These are phyloP conservation scores for Umbelopsis isabellina DNA, from an alignment of 192 early-diverging fungal species.

Conservation along the genomic window DNA sequence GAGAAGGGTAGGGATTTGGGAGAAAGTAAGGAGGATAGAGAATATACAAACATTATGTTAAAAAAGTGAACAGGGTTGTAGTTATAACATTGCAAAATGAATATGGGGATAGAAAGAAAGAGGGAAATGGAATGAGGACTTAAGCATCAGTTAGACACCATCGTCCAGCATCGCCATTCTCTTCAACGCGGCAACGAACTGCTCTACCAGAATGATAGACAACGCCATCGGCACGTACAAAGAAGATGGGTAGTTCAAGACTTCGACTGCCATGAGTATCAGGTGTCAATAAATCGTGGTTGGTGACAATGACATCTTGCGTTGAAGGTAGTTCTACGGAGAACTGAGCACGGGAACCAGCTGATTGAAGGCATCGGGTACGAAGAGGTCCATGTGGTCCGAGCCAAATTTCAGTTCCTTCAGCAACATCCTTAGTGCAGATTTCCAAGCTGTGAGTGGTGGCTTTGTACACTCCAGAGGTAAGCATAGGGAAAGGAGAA, in stretches of 20 bases:
- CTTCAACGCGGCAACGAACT: constrained; percentile 26
- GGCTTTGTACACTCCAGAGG: constrained; percentile 44
- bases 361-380: constrained; percentile 12
- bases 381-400: constrained; percentile 50
- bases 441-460: constrained; percentile 47
- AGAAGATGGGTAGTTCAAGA: constrained; percentile 32
- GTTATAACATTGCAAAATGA: neutral
- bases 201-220: constrained; percentile 37
- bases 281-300: constrained; percentile 34
- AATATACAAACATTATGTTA: too few species aligned
- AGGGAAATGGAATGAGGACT: neutral
- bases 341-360: constrained; percentile 19
- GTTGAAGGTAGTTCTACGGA: constrained; percentile 33
- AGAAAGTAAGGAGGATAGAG: too few species aligned
- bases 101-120: neutral
- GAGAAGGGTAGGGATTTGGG: too few species aligned
- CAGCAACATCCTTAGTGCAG: constrained; percentile 44
- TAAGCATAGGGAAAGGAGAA: constrained; percentile 42
- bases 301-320: constrained; percentile 40
- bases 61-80: neutral
- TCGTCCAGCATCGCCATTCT: constrained; percentile 22
- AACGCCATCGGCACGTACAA: constrained; percentile 38
- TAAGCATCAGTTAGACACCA: constrained; percentile 24
- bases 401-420: constrained; percentile 47
- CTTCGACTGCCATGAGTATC: constrained; percentile 25